These are phyloP conservation scores for Chrysosporium keratinophilum DNA, from an alignment of 2,329 filamentous ascomycete species.

Conservation along the genomic window DNA sequence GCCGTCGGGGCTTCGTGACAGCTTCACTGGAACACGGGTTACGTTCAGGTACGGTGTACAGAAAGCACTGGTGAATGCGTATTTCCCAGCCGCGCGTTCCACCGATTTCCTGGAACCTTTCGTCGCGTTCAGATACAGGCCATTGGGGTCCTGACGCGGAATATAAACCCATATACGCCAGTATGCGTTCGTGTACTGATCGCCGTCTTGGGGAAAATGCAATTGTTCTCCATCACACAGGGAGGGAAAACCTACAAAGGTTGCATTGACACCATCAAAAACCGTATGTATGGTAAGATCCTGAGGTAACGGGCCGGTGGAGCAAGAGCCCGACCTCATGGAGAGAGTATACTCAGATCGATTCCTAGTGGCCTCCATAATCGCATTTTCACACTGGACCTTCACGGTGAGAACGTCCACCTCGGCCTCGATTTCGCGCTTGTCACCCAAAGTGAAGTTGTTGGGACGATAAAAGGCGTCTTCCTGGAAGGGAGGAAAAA, in stretches of 20 bases:
- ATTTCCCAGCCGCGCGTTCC: conserved; percentile 1
- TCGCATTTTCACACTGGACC: conserved; percentile 9
- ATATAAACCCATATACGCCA: conserved; percentile 9
- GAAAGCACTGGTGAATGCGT: conserved; percentile 1
- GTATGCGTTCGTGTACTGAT: conserved; percentile 4
- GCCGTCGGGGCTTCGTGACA: conserved; percentile 3
- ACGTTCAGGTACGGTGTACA: conserved; percentile 7
- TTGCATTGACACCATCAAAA: neutral
- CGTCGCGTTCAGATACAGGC: conserved; percentile 2
- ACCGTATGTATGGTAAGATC: conserved; percentile 1
- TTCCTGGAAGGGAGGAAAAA: conserved; percentile 10
- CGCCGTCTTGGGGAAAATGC: neutral
- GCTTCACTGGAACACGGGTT: conserved; percentile 5
- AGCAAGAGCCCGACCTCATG: conserved; percentile 8
- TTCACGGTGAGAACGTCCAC: conserved; percentile 9
- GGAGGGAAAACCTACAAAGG: conserved; percentile 3
- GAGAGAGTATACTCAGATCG: conserved; percentile 5
- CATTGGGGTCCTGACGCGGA: conserved; percentile 3
- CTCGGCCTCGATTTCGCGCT: conserved; percentile 8
- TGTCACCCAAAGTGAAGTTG: conserved; percentile 7
- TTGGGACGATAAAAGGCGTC: neutral
- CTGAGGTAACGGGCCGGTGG: conserved; percentile 10
- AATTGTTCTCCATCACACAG: conserved; percentile 1
- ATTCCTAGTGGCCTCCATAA: conserved; percentile 4
- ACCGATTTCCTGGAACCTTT: neutral